phyloP scores from a whole-genome alignment of 1,139 yeast species.

The Meyerozyma guilliermondii region DNA sequence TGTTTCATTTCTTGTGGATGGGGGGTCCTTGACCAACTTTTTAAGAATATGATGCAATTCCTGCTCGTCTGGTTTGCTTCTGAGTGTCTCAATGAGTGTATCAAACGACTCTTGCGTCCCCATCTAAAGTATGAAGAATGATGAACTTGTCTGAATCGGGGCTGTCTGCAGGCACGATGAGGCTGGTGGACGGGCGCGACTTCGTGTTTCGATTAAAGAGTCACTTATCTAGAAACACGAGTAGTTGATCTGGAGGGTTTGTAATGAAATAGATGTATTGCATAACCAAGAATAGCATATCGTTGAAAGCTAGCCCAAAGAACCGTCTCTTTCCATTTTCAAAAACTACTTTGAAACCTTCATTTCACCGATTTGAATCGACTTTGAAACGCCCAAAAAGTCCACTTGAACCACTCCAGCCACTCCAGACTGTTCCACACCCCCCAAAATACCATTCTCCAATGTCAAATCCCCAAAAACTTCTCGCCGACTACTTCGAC shows the following conservation, averaged over 20 bases:
- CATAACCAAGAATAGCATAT: neutral
- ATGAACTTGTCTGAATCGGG: neutral
- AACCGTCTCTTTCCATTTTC: neutral
- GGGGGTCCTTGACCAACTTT: neutral
- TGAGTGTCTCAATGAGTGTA: neutral
- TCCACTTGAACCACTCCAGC: neutral
- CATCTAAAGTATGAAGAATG: too few species aligned
- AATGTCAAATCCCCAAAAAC: neutral
- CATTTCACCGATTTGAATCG: neutral
- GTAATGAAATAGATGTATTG: neutral
- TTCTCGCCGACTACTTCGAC: neutral
- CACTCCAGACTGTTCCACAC: too few species aligned
- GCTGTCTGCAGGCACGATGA: neutral
- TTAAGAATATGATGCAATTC: neutral
- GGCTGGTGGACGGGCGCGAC: too few species aligned
- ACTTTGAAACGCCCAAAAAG: neutral
- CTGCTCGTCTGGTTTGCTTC: neutral
- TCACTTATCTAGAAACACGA: neutral
- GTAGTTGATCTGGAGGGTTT: neutral
- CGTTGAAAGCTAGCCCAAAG: neutral
- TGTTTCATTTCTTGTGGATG: neutral
- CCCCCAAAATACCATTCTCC: neutral
- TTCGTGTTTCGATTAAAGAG: neutral
- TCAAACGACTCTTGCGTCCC: neutral
- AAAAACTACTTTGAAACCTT: neutral